Conservation (phyloP, 2,329 filamentous ascomycete genomes). For the Trichophyton simii region DNA sequence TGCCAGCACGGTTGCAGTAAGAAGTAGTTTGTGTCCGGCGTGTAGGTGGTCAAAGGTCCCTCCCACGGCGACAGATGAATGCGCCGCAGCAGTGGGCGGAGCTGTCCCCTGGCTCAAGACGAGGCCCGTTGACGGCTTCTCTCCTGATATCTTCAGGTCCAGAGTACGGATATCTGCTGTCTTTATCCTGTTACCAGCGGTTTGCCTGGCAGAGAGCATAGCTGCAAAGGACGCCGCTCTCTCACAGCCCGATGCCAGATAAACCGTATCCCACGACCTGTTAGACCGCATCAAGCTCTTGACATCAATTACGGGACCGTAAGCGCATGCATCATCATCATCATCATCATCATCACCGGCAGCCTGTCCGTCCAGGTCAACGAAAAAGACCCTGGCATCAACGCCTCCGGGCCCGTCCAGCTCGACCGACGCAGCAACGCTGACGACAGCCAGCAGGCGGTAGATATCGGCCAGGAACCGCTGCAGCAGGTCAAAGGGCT, state of each 20-base stretch:
- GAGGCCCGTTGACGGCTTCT: background rate
- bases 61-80: slow-evolving; percentile 63
- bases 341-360: too few relatives aligned
- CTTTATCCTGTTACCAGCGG: background rate
- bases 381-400: slow-evolving; percentile 60
- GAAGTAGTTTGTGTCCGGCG: slow-evolving; percentile 85
- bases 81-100: slow-evolving; percentile 18
- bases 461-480: slow-evolving; percentile 66
- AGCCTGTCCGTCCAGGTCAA: slow-evolving; percentile 31
- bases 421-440: slow-evolving; percentile 50
- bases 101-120: background rate
- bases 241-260: slow-evolving; percentile 41
- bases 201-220: background rate
- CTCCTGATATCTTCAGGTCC: background rate
- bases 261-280: slow-evolving; percentile 52
- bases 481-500: slow-evolving; percentile 57
- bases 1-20: slow-evolving; percentile 72
- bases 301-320: slow-evolving; percentile 30
- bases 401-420: slow-evolving; percentile 57
- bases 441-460: slow-evolving; percentile 61
- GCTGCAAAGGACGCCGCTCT: background rate
- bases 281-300: slow-evolving; percentile 42
- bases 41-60: slow-evolving; percentile 97
- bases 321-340: slow-evolving; percentile 24
- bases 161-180: background rate